Base-by-base conservation (phyloP, 139 green algal species). In the Prasinococcaceae sp. region DNA sequence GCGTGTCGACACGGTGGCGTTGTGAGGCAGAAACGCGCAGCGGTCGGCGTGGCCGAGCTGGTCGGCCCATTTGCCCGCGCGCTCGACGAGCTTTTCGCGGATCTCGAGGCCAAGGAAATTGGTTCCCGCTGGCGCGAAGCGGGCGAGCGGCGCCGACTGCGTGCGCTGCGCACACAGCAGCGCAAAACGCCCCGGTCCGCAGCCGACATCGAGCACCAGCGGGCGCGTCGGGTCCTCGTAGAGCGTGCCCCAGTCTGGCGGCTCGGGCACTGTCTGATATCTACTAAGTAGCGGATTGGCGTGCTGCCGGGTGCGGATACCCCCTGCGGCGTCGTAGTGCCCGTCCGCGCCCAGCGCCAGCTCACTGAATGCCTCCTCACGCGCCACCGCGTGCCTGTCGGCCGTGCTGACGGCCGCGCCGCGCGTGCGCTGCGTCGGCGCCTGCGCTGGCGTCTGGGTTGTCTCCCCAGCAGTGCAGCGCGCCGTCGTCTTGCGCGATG, bases 21-120 rank as follows among this genome's bases (percentile, higher is more conserved):
- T 94, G 29, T 69, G 58, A 36, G 72, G 48, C 3, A 73, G 23
- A 48, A 84, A 94, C 30, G 72, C 60, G 4, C 85, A 67, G 1
- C 58, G n/a, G 2, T 52, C 50, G 1, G 32, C 2, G 6, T 81
- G 32, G 9, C 47, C 67, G 20, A 86, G 51, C 16, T 65, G 43
- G 19, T 61, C 28, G 0, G 70, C 58, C 85, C 57, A 65, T 30
- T 16, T 36, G 36, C 22, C 6, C 16, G 79, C 79, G 4, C 84
- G 64, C 2, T 87, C 78, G 6, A 92, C 69, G 8, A 90, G 61
- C 69, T 84, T 20, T 9, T 20, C 41, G 0, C 81, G 61, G 22
- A 94, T 88, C 50, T 94, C 84, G 23, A 94, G 32, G 3, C 84
- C 84, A 24, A 94, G 62, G 46, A 78, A 70, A 61, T 94, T 93